Evolutionary conservation across 1,284 basidiomycete genomes (phyloP).

Genomic region (Ganoderma boninense): DNA sequence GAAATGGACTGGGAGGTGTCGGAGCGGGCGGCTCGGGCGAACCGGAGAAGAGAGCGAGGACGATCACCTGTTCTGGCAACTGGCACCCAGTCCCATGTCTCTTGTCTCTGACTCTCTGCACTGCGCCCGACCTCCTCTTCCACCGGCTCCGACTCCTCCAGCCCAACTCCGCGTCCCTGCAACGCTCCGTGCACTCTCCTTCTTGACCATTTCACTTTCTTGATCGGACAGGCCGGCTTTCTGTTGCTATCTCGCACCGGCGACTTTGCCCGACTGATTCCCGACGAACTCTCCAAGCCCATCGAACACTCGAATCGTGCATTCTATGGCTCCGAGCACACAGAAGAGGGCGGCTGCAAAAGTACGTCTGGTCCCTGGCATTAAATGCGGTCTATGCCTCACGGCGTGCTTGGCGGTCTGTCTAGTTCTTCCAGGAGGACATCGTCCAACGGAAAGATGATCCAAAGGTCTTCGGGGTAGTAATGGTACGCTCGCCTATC

Average conservation of each 20-base stretch:
- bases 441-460: conserved; percentile 63
- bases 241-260: neutral
- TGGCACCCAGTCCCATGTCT: conserved; percentile 7
- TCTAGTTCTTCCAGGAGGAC: conserved; percentile 82
- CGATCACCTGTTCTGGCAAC: conserved; percentile 20
- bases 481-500: conserved; percentile 52
- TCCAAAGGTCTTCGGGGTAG: conserved; percentile 56
- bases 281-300: conserved; percentile 11
- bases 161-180: neutral
- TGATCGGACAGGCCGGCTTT: neutral
- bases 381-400: neutral
- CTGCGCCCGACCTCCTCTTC: neutral
- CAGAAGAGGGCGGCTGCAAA: conserved; percentile 32
- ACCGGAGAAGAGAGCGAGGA: conserved; percentile 7
- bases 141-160: neutral
- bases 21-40: conserved; percentile 3
- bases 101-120: conserved; percentile 3
- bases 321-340: conserved; percentile 23
- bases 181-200: neutral
- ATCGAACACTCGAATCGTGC: conserved; percentile 5
- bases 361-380: conserved; percentile 13
- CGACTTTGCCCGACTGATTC: conserved; percentile 13
- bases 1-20: neutral
- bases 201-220: neutral
- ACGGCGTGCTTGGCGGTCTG: neutral